Base-by-base conservation (phyloP, 2,329 filamentous ascomycete species). In the Colletotrichum nymphaeae region DNA sequence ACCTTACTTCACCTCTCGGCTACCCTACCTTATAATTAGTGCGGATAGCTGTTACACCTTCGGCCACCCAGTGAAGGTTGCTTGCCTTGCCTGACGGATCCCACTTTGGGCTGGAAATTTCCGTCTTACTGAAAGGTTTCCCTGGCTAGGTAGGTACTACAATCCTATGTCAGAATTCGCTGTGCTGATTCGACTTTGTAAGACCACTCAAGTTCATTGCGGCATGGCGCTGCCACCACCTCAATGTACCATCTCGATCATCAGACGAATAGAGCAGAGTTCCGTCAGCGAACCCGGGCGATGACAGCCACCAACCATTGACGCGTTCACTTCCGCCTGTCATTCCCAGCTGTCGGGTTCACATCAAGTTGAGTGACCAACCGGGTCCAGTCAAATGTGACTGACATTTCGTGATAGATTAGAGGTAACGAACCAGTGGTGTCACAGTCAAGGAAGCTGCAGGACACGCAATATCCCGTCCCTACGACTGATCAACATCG, bases 341-440 rank as follows among this genome's bases (percentile, higher is more conserved):
- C 26, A 55, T 60, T 62, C 56, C 69, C 69, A 72, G 42, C 49
- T 32, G 46, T 56, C 30, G 56, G 63, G 56, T 42, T 65, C 32
- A 37, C 35, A 35, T 57, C 57, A 49, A 24, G 28, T 24, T 19
- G 64, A 37, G 63, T 55, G 35, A 68, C 46, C n/a, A 30, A n/a
- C 46, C n/a, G 9, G 14, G 28, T 28, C 56, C 56, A 60, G 56
- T 49, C 24, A 63, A 12, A 35, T 9, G 24, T 22, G 37, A 56
- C 46, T 30, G 56, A 60, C 57, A 16, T 14, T 46, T 68, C 28
- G 49, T 68, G 49, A 63, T 24, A 68, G 52, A 19, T 67, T 49
- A 16, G 69, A 19, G 56, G 63, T 67, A 35, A 62, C 52, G 57
- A 35, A 67, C 49, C 56, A n/a, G 19, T 32, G 14, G 56, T 67